These are phyloP conservation scores for Penicillium fimorum DNA, from an alignment of 495 filamentous ascomycete genomes.

Conservation along the genomic window DNA sequence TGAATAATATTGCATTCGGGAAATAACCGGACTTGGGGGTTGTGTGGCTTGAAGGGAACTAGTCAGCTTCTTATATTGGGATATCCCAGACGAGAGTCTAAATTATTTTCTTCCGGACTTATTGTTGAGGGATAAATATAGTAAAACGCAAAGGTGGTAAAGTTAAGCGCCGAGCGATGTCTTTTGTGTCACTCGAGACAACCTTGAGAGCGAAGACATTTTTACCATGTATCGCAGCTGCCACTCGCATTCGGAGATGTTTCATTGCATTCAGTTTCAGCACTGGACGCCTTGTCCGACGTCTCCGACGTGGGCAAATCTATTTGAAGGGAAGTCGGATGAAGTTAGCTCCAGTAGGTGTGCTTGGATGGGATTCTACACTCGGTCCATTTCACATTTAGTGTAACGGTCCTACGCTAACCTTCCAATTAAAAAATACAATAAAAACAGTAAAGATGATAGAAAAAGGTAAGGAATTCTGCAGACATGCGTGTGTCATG, in stretches of 20 bases:
- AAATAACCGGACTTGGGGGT: neutral
- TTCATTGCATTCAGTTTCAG: conserved; percentile 6
- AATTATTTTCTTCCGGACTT: conserved; percentile 2
- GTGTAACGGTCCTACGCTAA: conserved; percentile 20
- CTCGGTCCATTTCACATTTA: conserved; percentile 25
- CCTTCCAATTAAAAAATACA: too few species aligned
- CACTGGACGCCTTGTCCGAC: conserved; percentile 27
- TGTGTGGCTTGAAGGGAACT: neutral
- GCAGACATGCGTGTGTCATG: conserved; percentile 2
- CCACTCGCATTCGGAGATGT: conserved; percentile 9
- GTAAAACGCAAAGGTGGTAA: neutral
- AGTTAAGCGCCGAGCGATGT: neutral
- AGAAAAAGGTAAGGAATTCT: neutral
- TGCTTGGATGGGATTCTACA: conserved; percentile 18
- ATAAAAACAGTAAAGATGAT: neutral
- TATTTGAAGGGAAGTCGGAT: conserved; percentile 2
- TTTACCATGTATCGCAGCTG: neutral
- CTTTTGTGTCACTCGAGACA: neutral
- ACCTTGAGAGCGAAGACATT: neutral
- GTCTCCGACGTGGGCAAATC: neutral
- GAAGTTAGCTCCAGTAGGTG: conserved; percentile 19
- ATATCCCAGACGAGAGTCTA: neutral
- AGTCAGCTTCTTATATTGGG: conserved; percentile 8
- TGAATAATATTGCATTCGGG: neutral
- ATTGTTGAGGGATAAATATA: neutral